These are phyloP conservation scores for Hypocrella siamensis DNA, from an alignment of 2,329 filamentous ascomycete genomes.

Conservation along the genomic window DNA sequence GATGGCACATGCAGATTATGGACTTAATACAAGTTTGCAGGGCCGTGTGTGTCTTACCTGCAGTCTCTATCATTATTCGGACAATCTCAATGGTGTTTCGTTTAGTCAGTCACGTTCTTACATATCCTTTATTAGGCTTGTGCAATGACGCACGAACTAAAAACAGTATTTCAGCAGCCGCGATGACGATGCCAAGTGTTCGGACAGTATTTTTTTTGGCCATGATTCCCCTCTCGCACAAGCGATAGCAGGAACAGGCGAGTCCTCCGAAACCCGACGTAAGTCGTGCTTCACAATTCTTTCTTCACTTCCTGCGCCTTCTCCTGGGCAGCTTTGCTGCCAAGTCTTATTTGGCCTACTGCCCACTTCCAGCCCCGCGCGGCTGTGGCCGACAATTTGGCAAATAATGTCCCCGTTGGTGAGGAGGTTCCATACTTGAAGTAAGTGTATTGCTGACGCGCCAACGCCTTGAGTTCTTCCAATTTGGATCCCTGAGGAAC, in stretches of 20 bases:
- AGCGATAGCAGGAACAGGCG: no score
- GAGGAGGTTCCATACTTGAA: slow-evolving; percentile 61
- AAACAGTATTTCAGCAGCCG: no score
- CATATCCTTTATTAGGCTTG: no score
- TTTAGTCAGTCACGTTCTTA: no score
- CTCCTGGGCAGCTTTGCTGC: slow-evolving; percentile 31
- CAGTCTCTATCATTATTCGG: no score
- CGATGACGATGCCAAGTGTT: no score
- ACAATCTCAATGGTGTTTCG: no score
- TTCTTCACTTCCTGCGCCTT: slow-evolving; percentile 23
- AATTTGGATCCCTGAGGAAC: slow-evolving; percentile 51
- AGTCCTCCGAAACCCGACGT: no score
- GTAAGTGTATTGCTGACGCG: slow-evolving; percentile 58
- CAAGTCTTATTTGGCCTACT: slow-evolving; percentile 29
- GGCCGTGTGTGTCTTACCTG: not conserved
- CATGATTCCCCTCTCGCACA: no score
- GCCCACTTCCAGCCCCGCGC: slow-evolving; percentile 36
- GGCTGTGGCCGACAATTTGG: slow-evolving; percentile 39
- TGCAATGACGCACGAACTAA: no score
- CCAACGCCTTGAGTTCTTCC: slow-evolving; percentile 55
- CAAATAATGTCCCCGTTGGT: slow-evolving; percentile 49
- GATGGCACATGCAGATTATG: slow-evolving; percentile 88
- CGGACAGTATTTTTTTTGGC: no score
- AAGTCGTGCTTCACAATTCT: slow-evolving; percentile 4
- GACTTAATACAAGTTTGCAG: slow-evolving; percentile 32